A percentile compares a stretch with the other conserved stretches of the same genome.
Evolutionary conservation across 345 rosid genomes (phyloP).

Genomic region (Eucalyptus cloeziana): DNA sequence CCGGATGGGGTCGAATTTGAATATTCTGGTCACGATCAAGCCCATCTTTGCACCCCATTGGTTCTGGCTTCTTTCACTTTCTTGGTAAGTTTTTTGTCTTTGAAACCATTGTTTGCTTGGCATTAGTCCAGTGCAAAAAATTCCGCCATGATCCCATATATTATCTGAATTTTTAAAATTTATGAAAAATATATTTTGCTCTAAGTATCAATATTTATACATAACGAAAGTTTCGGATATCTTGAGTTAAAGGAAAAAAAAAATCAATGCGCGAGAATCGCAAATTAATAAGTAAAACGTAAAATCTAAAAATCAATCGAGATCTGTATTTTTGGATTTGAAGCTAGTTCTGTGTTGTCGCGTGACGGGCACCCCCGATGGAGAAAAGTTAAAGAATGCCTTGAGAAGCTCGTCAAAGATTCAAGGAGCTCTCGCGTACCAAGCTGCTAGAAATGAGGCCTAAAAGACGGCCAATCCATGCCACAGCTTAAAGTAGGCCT

Average conservation of each 20-base stretch:
- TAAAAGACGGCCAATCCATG: neutral
- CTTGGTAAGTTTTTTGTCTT: neutral
- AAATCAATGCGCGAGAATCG: neutral
- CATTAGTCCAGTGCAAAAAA: neutral
- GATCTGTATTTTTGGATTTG: neutral
- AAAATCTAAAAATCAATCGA: neutral
- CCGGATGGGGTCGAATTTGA: neutral
- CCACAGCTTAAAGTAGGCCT: neutral
- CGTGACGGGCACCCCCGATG: neutral
- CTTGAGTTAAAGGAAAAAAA: neutral
- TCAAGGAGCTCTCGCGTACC: neutral
- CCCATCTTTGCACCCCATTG: neutral
- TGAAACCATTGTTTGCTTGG: neutral
- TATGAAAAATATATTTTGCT: neutral
- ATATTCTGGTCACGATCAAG: neutral
- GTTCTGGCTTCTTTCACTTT: neutral
- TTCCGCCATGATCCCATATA: neutral
- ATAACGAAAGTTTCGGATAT: neutral
- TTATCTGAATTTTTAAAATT: neutral
- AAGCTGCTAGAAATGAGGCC: neutral
- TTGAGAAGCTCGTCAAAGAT: neutral
- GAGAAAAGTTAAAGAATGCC: neutral
- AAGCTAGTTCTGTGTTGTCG: neutral
- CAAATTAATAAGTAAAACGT: neutral
- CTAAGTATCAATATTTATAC: neutral